These are phyloP conservation scores for Lipomyces kockii DNA, from an alignment of 805 yeast species.

Conservation along the genomic window DNA sequence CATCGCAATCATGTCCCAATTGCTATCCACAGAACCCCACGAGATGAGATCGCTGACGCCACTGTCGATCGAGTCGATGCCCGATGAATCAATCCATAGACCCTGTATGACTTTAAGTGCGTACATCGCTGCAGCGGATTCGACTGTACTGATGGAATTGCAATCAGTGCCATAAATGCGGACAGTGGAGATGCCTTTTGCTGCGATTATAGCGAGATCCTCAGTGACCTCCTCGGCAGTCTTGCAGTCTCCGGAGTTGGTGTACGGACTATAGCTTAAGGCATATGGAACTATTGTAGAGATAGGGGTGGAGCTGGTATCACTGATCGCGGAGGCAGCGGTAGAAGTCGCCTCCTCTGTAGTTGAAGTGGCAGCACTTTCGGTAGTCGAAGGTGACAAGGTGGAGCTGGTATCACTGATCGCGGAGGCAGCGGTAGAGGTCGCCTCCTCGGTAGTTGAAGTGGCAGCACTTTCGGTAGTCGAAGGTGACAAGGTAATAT, in stretches of 20 bases:
- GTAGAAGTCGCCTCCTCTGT: slow-evolving; percentile 5
- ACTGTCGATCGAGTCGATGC: slow-evolving; percentile 70
- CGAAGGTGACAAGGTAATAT: not conserved
- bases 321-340: slow-evolving; percentile 8
- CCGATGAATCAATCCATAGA: slow-evolving; percentile 70
- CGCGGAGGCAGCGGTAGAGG: slow-evolving; percentile 12
- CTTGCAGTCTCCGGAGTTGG: slow-evolving; percentile 63
- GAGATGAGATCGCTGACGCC: slow-evolving; percentile 59
- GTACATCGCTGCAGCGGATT: slow-evolving; percentile 13
- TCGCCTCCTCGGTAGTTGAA: slow-evolving; percentile 2
- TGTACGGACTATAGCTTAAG: slow-evolving; percentile 61
- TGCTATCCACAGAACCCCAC: slow-evolving; percentile 53
- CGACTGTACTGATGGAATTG: slow-evolving; percentile 58
- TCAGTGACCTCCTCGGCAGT: slow-evolving; percentile 55
- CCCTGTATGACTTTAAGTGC: slow-evolving; percentile 86
- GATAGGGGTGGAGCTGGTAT: slow-evolving; percentile 14
- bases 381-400: slow-evolving; percentile 4
- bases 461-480: slow-evolving; percentile 8
- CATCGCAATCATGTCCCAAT: slow-evolving; percentile 75
- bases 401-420: not conserved
- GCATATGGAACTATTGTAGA: slow-evolving; percentile 28
- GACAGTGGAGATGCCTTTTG: slow-evolving; percentile 65
- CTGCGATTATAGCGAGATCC: slow-evolving; percentile 63
- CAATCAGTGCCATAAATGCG: slow-evolving; percentile 92
- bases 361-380: slow-evolving; percentile 10